A percentile compares a stretch with the other conserved stretches of the same genome.
Conservation (phyloP, 208 protist genomes). For the Acanthamoeba rhysodes region DNA sequence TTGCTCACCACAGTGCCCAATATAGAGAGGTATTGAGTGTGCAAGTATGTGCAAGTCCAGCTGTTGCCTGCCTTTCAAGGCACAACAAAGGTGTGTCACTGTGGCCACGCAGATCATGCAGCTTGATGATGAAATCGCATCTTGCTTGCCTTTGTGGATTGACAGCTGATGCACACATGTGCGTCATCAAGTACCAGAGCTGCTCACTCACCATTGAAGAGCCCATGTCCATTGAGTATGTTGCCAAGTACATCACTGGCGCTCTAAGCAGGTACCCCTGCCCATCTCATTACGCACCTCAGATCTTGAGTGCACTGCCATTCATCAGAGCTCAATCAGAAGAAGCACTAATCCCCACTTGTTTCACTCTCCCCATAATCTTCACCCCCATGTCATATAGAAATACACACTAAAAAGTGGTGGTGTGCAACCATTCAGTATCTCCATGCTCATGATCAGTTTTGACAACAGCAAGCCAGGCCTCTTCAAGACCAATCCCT, state of each 20-base stretch:
- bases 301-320: neutral
- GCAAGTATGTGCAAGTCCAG: no score
- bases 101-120: conserved; percentile 99
- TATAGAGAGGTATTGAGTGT: no score
- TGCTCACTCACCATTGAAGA: conserved; percentile 99
- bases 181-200: conserved; percentile 99
- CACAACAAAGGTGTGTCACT: no score
- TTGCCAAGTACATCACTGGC: conserved; percentile 98
- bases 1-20: no score
- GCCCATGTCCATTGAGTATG: conserved; percentile 97
- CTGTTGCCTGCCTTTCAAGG: no score
- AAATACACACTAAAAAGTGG: conserved; percentile 98
- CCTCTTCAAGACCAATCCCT: conserved; percentile 96
- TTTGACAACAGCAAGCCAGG: conserved; percentile 98
- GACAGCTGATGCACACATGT: conserved; percentile 99
- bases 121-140: conserved; percentile 99
- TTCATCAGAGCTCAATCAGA: no score
- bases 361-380: no score
- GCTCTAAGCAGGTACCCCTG: conserved; percentile 96
- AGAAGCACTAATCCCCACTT: neutral
- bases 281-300: no score
- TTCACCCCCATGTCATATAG: conserved; percentile 55
- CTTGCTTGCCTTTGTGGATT: conserved; percentile 98
- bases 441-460: conserved; percentile 99
- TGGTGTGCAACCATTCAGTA: conserved; percentile 99